Conservation (phyloP, 768 basidiomycete genomes). For the Boletellus ananas region DNA sequence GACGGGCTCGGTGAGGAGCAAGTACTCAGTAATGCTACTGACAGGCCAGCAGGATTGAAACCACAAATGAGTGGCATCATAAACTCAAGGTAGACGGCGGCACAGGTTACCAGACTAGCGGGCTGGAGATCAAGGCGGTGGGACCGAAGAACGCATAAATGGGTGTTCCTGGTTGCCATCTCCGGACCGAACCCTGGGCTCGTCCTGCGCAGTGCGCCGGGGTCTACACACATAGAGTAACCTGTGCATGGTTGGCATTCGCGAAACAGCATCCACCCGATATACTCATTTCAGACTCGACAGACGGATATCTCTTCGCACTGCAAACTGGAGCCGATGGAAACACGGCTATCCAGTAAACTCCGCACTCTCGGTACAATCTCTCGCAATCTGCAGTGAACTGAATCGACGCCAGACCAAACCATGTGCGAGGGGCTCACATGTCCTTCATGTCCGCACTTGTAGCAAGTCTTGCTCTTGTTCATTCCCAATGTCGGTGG, state of each 20-base stretch:
- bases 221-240: not conserved
- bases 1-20: no score
- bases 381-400: constrained; percentile 53
- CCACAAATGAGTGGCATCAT: not conserved
- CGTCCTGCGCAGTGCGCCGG: not conserved
- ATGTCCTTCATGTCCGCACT: constrained; percentile 85
- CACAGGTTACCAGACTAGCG: not conserved
- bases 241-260: constrained; percentile 1
- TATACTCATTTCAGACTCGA: constrained; percentile 15
- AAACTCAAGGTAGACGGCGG: not conserved
- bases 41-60: not conserved
- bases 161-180: constrained; percentile 16
- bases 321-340: constrained; percentile 1
- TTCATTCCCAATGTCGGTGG: constrained; percentile 40
- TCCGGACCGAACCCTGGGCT: constrained; percentile 1
- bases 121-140: not conserved
- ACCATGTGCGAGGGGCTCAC: constrained; percentile 41
- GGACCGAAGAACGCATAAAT: not conserved
- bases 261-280: constrained; percentile 13
- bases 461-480: constrained; percentile 82
- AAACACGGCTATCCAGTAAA: constrained; percentile 41
- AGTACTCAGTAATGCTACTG: no score
- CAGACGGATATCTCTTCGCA: constrained; percentile 10
- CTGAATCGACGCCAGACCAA: constrained; percentile 5
- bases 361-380: constrained; percentile 56